Base-by-base conservation (phyloP, 2,329 filamentous ascomycete species). In the Thelonectria olida region DNA sequence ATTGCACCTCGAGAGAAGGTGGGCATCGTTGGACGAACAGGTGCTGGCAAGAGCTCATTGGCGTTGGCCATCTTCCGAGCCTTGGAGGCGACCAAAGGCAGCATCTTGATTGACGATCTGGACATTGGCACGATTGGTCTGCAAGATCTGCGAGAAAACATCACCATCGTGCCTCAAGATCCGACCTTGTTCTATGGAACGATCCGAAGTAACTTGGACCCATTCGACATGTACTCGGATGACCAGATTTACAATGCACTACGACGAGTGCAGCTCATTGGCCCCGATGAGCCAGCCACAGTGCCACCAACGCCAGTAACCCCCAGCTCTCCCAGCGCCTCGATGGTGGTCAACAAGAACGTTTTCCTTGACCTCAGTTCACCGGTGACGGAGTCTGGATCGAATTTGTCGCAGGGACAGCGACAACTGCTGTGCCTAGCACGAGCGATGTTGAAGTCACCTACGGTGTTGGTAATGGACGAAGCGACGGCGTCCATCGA, bases 401-500 rank as follows among this genome's bases (percentile, higher is more conserved):
- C 90, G 64, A 99, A 99, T 73, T 85, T 99, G 10, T 98, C 95
- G 0, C 96, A 99, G 78, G 96, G 96, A 47, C 96, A 99, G 76
- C 89, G 96, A 7, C 96, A 99, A 78, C 89, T 99, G 9, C 83
- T 99, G 57, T 99, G 96, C 74, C 88, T 99, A 9, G 96, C 95
- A 0, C 90, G 96, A 56, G 96, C 96, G 0, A 88, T 99, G 68
- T 90, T 99, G 65, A 97, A 97, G 79, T 87, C 88, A 31, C 94
- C 96, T 0, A 94, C 92, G 66, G 93, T 99, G 2, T 83, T 99
- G n/a, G 90, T 99, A 73, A 98, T 99, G 96, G 96, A 99, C 77
- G 96, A 99, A 81, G 96, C 96, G 1, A 99, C 96, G 0, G 96
- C 96, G 0, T 97, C 92, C 0, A 98, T 99, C 73, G 96, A 99